These are phyloP conservation scores for Leccinum subgranulosum DNA, from an alignment of 768 basidiomycete genomes.

Conservation along the genomic window DNA sequence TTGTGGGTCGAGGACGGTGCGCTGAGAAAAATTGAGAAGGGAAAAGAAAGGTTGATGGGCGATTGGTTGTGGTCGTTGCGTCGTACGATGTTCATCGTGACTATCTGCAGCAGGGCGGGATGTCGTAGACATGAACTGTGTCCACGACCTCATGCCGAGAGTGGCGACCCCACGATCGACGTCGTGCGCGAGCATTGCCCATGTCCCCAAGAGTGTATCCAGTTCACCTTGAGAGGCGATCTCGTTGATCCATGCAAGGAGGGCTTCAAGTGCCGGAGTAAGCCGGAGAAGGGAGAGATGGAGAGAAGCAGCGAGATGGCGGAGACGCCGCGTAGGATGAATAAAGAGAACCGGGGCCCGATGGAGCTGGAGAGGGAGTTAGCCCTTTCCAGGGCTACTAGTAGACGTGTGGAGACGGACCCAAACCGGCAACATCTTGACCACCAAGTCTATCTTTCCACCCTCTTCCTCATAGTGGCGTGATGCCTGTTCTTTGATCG, in stretches of 20 bases:
- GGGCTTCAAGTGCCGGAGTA: conserved; percentile 42
- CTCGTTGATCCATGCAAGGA: conserved; percentile 50
- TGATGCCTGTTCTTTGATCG: conserved; percentile 41
- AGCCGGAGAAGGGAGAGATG: conserved; percentile 67
- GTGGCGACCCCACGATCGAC: conserved; percentile 59
- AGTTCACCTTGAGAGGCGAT: conserved; percentile 46
- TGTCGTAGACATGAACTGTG: conserved; percentile 25
- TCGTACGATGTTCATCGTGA: not conserved
- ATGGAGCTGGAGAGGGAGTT: conserved; percentile 56
- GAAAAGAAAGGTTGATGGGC: conserved; percentile 30
- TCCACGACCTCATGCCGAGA: conserved; percentile 56
- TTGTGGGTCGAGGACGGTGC: conserved; percentile 57
- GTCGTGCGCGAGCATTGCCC: conserved; percentile 72
- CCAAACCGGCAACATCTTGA: conserved; percentile 86
- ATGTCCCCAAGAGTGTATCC: conserved; percentile 63
- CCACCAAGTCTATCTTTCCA: conserved; percentile 32
- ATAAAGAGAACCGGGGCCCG: conserved; percentile 80
- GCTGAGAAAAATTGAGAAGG: conserved; percentile 51
- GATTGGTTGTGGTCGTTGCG: conserved; percentile 17
- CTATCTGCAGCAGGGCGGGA: conserved; percentile 3
- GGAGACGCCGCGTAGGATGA: conserved; percentile 77
- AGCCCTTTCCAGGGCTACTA: conserved; percentile 3
- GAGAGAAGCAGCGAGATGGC: conserved; percentile 53
- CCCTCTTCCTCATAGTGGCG: conserved; percentile 19
- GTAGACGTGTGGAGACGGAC: conserved; percentile 45